Conservation (phyloP, 805 yeast genomes). For the Candida maris region DNA sequence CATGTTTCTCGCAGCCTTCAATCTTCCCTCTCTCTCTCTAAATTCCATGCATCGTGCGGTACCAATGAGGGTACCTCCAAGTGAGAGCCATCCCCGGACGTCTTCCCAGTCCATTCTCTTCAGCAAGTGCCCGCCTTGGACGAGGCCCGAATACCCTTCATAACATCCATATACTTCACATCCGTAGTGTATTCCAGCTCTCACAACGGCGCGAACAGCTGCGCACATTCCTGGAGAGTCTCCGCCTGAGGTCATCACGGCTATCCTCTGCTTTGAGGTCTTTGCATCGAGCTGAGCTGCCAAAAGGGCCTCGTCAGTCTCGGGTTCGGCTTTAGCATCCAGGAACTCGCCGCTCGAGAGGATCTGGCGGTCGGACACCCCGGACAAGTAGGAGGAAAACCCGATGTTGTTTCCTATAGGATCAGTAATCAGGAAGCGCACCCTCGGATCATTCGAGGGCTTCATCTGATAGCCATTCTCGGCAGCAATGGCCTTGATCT, state of each 20-base stretch:
- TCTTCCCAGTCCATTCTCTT: slow-evolving; percentile 87
- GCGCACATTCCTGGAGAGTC: slow-evolving; percentile 99
- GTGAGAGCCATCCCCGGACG: slow-evolving; percentile 87
- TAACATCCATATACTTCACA: slow-evolving; percentile 89
- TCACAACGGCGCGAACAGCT: slow-evolving; percentile 89
- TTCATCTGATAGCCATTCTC: slow-evolving; percentile 19
- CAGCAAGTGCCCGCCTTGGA: slow-evolving; percentile 74
- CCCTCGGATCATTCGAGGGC: slow-evolving; percentile 12
- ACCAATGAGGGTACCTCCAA: slow-evolving; percentile 95
- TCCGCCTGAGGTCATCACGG: slow-evolving; percentile 98
- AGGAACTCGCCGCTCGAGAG: slow-evolving; percentile 7
- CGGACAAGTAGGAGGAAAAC: slow-evolving; percentile 46
- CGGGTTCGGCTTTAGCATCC: slow-evolving; percentile 1
- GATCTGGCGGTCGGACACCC: slow-evolving; percentile 27
- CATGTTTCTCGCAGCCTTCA: slow-evolving; percentile 79
- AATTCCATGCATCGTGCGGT: slow-evolving; percentile 91
- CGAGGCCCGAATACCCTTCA: slow-evolving; percentile 95
- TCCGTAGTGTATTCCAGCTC: slow-evolving; percentile 81
- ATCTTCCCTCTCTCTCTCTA: slow-evolving; percentile 80
- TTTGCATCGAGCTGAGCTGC: slow-evolving; percentile 1
- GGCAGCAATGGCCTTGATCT: slow-evolving; percentile 19
- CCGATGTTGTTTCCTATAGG: slow-evolving; percentile 65
- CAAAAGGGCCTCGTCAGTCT: slow-evolving; percentile 5
- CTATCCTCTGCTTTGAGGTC: slow-evolving; percentile 44
- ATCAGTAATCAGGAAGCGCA: slow-evolving; percentile 43